Percentiles rank a stretch among this genome's conserved stretches.
Conservation (phyloP, 345 rosid species). For the Barbarea vulgaris region DNA sequence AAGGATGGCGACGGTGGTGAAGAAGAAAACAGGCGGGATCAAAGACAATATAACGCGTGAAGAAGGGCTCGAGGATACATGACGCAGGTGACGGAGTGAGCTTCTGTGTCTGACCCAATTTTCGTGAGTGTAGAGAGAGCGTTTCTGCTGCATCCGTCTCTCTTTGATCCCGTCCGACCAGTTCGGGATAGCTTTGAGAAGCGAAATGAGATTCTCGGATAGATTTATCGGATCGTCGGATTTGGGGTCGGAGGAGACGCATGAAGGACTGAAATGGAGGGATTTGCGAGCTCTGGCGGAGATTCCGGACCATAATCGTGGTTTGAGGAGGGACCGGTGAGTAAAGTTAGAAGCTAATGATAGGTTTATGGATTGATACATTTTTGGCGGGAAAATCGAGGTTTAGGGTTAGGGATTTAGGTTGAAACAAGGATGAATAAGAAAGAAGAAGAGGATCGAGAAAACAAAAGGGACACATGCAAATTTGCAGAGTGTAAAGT, state of each 20-base stretch:
- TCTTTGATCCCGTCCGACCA: conserved; percentile 87
- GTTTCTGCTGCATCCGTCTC: conserved; percentile 73
- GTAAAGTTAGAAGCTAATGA: conserved; percentile 45
- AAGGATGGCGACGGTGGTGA: conserved; percentile 63
- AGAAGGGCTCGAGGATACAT: conserved; percentile 64
- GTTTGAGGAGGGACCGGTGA: conserved; percentile 40
- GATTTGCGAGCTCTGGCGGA: conserved; percentile 42
- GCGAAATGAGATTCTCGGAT: conserved; percentile 47
- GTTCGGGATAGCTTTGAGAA: conserved; percentile 72
- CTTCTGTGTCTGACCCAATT: conserved; percentile 87
- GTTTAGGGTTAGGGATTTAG: conserved; percentile 41
- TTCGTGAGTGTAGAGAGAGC: conserved; percentile 78
- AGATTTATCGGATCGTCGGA: conserved; percentile 21
- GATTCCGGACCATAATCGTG: conserved; percentile 26
- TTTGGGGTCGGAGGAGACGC: conserved; percentile 38
- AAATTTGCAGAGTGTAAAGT: conserved; percentile 22
- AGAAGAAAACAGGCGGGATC: conserved; percentile 81
- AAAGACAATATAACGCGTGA: conserved; percentile 86
- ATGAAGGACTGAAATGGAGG: conserved; percentile 34
- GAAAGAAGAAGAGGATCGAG: neutral
- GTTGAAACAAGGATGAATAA: conserved; percentile 32
- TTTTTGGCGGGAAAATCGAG: conserved; percentile 42
- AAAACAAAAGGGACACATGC: conserved; percentile 1
- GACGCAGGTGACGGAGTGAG: conserved; percentile 84
- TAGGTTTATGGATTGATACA: conserved; percentile 51